Conservation (phyloP, 768 basidiomycete species). For the Russula griseocarnosa region DNA sequence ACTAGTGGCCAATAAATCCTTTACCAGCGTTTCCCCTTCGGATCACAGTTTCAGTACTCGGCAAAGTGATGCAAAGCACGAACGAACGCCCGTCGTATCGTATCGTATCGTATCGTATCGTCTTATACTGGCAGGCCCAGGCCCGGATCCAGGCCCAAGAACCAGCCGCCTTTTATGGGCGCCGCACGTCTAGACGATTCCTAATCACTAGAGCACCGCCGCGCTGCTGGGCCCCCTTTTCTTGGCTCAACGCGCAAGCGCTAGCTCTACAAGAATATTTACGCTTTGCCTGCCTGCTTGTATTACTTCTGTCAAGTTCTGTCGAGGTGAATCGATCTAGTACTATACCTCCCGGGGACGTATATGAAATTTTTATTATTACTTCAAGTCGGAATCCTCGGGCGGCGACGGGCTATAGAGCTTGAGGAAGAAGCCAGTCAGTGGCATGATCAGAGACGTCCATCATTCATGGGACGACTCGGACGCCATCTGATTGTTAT, state of each 20-base stretch:
- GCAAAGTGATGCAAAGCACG: not conserved
- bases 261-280: not conserved
- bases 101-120: not conserved
- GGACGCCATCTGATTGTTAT: not conserved
- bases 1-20: too few relatives aligned
- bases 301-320: not conserved
- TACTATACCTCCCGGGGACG: not conserved
- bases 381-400: not conserved
- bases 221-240: not conserved
- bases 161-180: not conserved
- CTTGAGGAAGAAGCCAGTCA: not conserved
- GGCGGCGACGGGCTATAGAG: too few relatives aligned
- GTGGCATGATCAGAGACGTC: not conserved
- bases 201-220: not conserved
- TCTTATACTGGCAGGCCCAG: not conserved
- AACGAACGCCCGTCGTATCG: not conserved
- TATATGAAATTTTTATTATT: not conserved
- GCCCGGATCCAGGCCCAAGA: not conserved
- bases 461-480: not conserved
- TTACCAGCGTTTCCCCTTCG: not conserved
- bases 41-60: not conserved
- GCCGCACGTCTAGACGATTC: not conserved
- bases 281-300: not conserved
- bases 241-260: not conserved
- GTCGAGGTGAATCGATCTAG: not conserved